Conservation (phyloP, 164 flowering plant genomes). For the Piper longum region DNA sequence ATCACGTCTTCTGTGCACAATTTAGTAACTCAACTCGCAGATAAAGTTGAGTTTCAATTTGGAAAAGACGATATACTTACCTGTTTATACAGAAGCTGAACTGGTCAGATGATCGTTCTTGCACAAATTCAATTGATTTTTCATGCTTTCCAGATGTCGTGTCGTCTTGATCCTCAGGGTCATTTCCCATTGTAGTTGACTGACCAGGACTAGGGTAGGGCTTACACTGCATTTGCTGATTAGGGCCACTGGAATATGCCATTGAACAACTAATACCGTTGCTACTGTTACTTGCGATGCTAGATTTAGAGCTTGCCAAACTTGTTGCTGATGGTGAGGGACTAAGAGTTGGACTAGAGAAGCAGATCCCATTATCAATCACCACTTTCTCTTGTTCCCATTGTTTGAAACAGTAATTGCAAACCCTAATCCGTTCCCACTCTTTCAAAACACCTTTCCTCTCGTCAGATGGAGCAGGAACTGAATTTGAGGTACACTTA, state of each 20-base stretch:
- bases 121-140: conserved; percentile 17
- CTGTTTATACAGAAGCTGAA: conserved; percentile 43
- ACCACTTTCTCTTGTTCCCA: conserved; percentile 39
- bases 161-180: conserved; percentile 24
- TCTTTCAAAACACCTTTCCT: conserved; percentile 29
- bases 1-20: too few relatives aligned
- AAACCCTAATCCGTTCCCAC: conserved; percentile 66
- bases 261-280: conserved; percentile 38
- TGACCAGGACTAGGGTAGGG: conserved; percentile 30
- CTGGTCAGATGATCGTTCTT: conserved; percentile 27
- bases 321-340: conserved; percentile 61
- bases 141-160: conserved; percentile 20
- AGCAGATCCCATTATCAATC: conserved; percentile 31
- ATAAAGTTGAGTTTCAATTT: too few relatives aligned
- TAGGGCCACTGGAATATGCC: conserved; percentile 38
- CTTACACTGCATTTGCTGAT: conserved; percentile 28
- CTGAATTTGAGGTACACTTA: conserved; percentile 71
- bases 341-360: conserved; percentile 28
- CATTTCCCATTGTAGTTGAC: conserved; percentile 26
- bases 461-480: conserved; percentile 44
- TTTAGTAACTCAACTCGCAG: too few relatives aligned
- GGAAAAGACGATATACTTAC: conserved; percentile 13
- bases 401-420: conserved; percentile 78
- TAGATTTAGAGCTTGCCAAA: conserved; percentile 54
- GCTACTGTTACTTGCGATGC: conserved; percentile 40